Conservation (phyloP, 176 grass and related monocot species). For the Hyparrhenia diplandra region DNA sequence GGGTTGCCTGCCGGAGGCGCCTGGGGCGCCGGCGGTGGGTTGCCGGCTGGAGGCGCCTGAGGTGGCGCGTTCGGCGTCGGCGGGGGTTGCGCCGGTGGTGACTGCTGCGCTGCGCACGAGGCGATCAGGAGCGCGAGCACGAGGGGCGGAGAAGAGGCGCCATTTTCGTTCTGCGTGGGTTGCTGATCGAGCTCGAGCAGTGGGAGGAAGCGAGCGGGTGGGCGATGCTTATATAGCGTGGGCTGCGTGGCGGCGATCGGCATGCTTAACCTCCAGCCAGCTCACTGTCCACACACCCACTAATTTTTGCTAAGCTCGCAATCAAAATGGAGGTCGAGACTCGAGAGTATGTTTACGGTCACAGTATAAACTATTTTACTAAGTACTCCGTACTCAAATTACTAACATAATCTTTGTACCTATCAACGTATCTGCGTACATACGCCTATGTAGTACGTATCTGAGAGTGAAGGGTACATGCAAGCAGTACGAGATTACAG, state of each 20-base stretch:
- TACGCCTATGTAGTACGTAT: background rate
- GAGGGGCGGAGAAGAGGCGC: slow-evolving; percentile 30
- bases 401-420: background rate
- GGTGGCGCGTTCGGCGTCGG: slow-evolving; percentile 24
- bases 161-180: slow-evolving; percentile 21
- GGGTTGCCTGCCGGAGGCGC: slow-evolving; percentile 38
- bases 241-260: background rate
- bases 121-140: slow-evolving; percentile 45
- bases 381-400: background rate
- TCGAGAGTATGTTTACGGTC: no score
- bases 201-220: slow-evolving; percentile 42
- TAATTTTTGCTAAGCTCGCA: background rate
- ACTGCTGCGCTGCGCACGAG: slow-evolving; percentile 59
- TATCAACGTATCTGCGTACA: background rate
- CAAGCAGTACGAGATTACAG: background rate
- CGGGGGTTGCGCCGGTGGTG: slow-evolving; percentile 28
- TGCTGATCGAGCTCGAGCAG: slow-evolving; percentile 28
- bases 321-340: background rate
- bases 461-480: background rate
- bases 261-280: slow-evolving; percentile 3
- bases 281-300: background rate
- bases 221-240: slow-evolving; percentile 38
- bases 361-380: no score
- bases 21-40: slow-evolving; percentile 25
- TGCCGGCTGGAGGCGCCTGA: slow-evolving; percentile 18